Base-by-base conservation (phyloP, 106 monocot species). In the Platanthera zijinensis region DNA sequence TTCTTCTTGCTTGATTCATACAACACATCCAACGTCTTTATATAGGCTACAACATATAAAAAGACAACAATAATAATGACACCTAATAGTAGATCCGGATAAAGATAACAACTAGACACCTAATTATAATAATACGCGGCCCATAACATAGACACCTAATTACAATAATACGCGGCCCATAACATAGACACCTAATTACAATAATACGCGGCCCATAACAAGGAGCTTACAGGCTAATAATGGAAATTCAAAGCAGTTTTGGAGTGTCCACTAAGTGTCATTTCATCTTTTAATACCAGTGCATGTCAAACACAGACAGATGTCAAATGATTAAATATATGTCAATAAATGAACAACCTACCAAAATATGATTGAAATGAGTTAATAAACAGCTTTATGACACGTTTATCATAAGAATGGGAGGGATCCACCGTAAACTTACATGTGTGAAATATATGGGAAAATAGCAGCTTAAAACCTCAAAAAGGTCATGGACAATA, bases 381-480 rank as follows among this genome's bases (percentile, higher is more conserved):
- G 7, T 70, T 70, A 39, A 46, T 12, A 47, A 48, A 48, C 5
- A 70, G 48, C 15, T 15, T 70, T 48, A 11, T 47, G 5, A n/a
- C 15, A 70, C 45, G 17, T 17, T 47, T 15, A 66, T 39, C 7
- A 70, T 47, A 70, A 47, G 48, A 15, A 25, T 6, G 4, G 8
- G 10, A 47, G 52, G 30, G 5, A 28, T 80, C 52, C 12, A 63
- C 67, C 71, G 49, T 78, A 45, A 76, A 88, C 97, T 90, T 92
- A 97, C 97, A 83, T 94, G 89, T 46, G 91, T 92, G 75, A 94
- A 94, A 85, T 89, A 86, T 72, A 97, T 85, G 78, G 97, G 97
- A 82, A 94, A 97, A 88, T 97, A 97, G 62, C 87, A 66, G 50
- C 94, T 81, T 72, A 97, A 78, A 75, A 94, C 87, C 19, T 94